Base-by-base conservation (phyloP, 345 rosid species). In the Eucalyptus cloeziana region DNA sequence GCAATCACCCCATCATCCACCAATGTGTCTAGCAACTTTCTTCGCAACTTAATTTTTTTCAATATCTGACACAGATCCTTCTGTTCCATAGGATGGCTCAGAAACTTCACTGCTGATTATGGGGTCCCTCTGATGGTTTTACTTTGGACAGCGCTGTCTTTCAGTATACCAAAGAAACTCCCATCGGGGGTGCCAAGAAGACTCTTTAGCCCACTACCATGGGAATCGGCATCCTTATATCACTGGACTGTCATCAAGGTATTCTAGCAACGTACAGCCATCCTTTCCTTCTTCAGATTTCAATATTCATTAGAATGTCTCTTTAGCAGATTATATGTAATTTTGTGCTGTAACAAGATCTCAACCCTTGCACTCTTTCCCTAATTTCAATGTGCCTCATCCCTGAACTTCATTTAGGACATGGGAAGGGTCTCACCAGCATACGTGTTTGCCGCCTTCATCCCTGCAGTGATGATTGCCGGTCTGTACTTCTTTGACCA, bases 91-190 rank as follows among this genome's bases (percentile, higher is more conserved):
- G 97, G 95, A 14, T 91, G 93, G 94, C 86, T 90, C 40, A 93
- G 98, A 89, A 94, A 95, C 89, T 93, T 95, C 92, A 90, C 93
- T 22, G 96, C 99, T 52, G 99, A 96, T 89, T 96, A 96, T 87
- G 99, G 99, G 15, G 98, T 97, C 89, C 98, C 98, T 4, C 90
- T 95, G 44, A 96, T 95, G 98, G 98, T 97, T 83, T 90, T 95
- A 87, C 91, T 94, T 49, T 97, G 99, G 99, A 96, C 97, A 9
- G 94, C 93, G 49, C 89, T 95, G 89, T 95, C 98, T 17, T 96
- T 92, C 69, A 90, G 86, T 27, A 87, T 91, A 31, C 94, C 94
- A 3, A 89, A 92, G 19, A 89, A 92, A 62, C 94, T 94, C 88
- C 97, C 98, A 47, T 91, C 94, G 2, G 98, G 98, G 60, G 95